Percentiles rank a stretch among this genome's conserved stretches.
Conservation (phyloP, 768 basidiomycete species). For the Termitomyces sp. region DNA sequence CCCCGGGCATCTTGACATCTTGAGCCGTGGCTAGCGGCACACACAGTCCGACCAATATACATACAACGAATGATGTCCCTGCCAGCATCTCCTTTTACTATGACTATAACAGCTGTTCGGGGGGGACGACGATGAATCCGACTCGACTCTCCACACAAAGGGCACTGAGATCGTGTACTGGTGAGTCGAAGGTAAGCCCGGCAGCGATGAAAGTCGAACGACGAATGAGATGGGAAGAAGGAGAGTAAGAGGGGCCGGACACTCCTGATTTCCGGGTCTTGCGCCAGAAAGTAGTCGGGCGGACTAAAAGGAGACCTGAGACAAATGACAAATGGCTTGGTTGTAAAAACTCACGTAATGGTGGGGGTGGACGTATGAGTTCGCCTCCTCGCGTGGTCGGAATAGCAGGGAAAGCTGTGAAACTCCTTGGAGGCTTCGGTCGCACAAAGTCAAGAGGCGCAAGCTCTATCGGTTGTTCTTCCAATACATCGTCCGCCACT, state of each 20-base stretch:
- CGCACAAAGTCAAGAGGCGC: slow-evolving; percentile 10
- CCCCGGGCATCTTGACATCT: slow-evolving; percentile 1
- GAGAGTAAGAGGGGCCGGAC: slow-evolving; percentile 65
- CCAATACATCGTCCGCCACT: slow-evolving; percentile 1
- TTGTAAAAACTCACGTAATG: slow-evolving; percentile 45
- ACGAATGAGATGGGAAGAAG: slow-evolving; percentile 66
- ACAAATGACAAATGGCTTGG: not conserved
- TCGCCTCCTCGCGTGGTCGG: slow-evolving; percentile 35
- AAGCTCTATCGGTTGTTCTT: slow-evolving; percentile 8
- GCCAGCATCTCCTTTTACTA: slow-evolving; percentile 9
- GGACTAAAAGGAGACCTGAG: slow-evolving; percentile 37
- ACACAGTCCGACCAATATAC: not conserved
- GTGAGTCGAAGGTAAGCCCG: slow-evolving; percentile 61
- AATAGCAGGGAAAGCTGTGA: slow-evolving; percentile 22
- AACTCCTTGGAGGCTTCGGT: slow-evolving; percentile 21
- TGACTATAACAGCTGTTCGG: slow-evolving; percentile 27
- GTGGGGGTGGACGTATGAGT: slow-evolving; percentile 55
- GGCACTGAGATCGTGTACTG: slow-evolving; percentile 55
- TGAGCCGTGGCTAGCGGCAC: slow-evolving; percentile 5
- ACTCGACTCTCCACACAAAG: slow-evolving; percentile 57
- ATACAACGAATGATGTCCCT: slow-evolving; percentile 5
- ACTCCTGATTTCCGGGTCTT: slow-evolving; percentile 70
- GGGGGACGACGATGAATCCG: slow-evolving; percentile 37
- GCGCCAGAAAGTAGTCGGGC: slow-evolving; percentile 82
- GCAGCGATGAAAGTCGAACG: slow-evolving; percentile 78